Base-by-base conservation (phyloP, 805 yeast genomes). In the Hanseniaspora lachancei region DNA sequence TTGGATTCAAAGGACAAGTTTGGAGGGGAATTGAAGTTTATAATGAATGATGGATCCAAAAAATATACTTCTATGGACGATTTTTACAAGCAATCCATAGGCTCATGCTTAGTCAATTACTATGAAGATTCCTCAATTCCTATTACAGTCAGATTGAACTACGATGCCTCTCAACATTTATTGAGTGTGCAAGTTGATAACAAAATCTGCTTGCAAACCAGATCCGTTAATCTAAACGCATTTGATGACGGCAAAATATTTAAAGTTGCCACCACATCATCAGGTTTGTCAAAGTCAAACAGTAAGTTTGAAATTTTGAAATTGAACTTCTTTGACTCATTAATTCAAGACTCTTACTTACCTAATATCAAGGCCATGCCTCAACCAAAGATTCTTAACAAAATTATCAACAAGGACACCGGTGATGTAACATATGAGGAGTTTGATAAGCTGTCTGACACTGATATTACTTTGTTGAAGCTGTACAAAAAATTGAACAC, bases 61-160 rank as follows among this genome's bases (percentile, higher is more conserved):
- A 67, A 68, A 29, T 64, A 70, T 13, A 41, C 55, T 2, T 54
- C 58, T 16, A 58, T 58, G 2, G 60, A 62, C 3, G 62, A 61
- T 3, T 54, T 70, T 10, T 68, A 70, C 55, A 62, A 64, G 3
- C 58, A 63, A 39, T 64, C 79, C 0, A 70, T 81, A 59, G 84
- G 83, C 0, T 72, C 77, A 13, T 82, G 87, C 68, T 66, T 71
- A n/a, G 66, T 81, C 60, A 70, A 72, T 10, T 49, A 46, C 32
- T 85, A 77, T 61, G 82, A 84, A 64, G 81, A 80, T 61, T 78
- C 87, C 0, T 78, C 78, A 59, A 86, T 84, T 6, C 95, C 95
- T 12, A 71, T 77, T 24, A 82, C 86, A 0, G 54, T 84, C n/a
- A 77, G 88, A 67, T 60, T 85, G 15, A 78, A 83, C 9, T 83